Conservation (phyloP, 768 basidiomycete species). For the Tulasnella sp. region DNA sequence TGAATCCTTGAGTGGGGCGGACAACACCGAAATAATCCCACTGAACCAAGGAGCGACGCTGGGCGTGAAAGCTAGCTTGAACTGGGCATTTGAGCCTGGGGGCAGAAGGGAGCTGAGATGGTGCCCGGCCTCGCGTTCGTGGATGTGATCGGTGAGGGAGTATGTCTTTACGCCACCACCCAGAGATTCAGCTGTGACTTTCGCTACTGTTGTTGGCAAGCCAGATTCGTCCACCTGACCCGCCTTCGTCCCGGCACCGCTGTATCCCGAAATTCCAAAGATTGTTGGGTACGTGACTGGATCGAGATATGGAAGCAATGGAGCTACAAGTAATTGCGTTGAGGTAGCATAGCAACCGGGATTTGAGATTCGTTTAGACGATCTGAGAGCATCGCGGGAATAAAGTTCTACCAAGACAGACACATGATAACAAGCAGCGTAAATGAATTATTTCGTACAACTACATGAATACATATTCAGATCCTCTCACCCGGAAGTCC, state of each 20-base stretch:
- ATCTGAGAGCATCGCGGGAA: slow-evolving; percentile 50
- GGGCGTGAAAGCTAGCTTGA: slow-evolving; percentile 74
- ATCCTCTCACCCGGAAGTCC: slow-evolving; percentile 86
- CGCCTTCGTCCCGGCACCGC: slow-evolving; percentile 81
- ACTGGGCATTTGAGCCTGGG: slow-evolving; percentile 19
- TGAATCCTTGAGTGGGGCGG: slow-evolving; percentile 55
- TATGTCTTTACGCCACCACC: slow-evolving; percentile 71
- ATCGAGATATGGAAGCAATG: slow-evolving; percentile 61
- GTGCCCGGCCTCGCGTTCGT: slow-evolving; percentile 85
- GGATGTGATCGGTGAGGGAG: slow-evolving; percentile 90
- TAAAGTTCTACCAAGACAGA: slow-evolving; percentile 61
- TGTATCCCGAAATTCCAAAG: slow-evolving; percentile 89
- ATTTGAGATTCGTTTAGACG: slow-evolving; percentile 81
- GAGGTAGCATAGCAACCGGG: slow-evolving; percentile 97
- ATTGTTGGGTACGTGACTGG: slow-evolving; percentile 56
- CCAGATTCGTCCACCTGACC: slow-evolving; percentile 52
- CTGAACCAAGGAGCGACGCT: slow-evolving; percentile 89
- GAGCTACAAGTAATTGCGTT: slow-evolving; percentile 81
- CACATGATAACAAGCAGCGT: slow-evolving; percentile 21
- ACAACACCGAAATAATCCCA: slow-evolving; percentile 81
- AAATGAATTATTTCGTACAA: slow-evolving; percentile 21
- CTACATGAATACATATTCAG: slow-evolving; percentile 21
- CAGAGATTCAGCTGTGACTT: slow-evolving; percentile 66
- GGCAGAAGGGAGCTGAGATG: slow-evolving; percentile 60
- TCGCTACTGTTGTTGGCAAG: slow-evolving; percentile 61